Percentiles rank a stretch among this genome's conserved stretches.
Conservation (phyloP, 2,329 filamentous ascomycete species). For the Arachnomyces sp. region DNA sequence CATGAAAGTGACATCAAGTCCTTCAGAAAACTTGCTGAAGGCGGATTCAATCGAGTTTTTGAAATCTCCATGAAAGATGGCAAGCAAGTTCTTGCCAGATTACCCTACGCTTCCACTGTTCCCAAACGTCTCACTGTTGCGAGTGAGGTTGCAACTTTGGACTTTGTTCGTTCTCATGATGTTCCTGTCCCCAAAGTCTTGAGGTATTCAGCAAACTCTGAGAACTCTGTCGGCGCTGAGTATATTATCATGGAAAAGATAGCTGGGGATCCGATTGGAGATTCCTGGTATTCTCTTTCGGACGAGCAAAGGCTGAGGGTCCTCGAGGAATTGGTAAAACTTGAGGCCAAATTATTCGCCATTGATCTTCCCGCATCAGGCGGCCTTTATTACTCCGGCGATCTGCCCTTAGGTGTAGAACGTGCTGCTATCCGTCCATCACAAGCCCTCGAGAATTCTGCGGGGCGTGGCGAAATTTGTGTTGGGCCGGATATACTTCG, state of each 20-base stretch:
- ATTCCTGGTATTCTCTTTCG: constrained; percentile 15
- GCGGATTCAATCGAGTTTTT: constrained; percentile 29
- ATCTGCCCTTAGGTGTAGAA: constrained; percentile 1
- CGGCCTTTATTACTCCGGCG: constrained; percentile 11
- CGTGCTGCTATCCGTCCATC: not conserved
- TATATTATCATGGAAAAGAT: constrained; percentile 26
- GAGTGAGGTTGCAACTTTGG: constrained; percentile 29
- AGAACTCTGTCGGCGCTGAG: constrained; percentile 20
- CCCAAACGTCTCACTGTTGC: constrained; percentile 19
- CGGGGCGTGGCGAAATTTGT: not conserved
- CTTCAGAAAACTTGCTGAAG: constrained; percentile 28
- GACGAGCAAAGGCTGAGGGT: constrained; percentile 16
- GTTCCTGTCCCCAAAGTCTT: constrained; percentile 20
- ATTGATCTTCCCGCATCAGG: constrained; percentile 13
- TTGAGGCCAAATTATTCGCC: constrained; percentile 16
- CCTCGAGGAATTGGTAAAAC: constrained; percentile 9
- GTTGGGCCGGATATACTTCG: not conserved
- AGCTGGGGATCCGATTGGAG: constrained; percentile 15
- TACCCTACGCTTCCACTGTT: constrained; percentile 25
- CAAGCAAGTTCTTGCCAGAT: constrained; percentile 20
- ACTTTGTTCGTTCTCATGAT: constrained; percentile 20
- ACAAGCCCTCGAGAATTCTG: not conserved
- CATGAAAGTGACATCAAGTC: constrained; percentile 9
- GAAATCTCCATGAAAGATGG: constrained; percentile 22
- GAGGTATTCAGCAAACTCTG: constrained; percentile 13